These are phyloP conservation scores for Colletotrichum salicis DNA, from an alignment of 2,329 filamentous ascomycete genomes.

Conservation along the genomic window DNA sequence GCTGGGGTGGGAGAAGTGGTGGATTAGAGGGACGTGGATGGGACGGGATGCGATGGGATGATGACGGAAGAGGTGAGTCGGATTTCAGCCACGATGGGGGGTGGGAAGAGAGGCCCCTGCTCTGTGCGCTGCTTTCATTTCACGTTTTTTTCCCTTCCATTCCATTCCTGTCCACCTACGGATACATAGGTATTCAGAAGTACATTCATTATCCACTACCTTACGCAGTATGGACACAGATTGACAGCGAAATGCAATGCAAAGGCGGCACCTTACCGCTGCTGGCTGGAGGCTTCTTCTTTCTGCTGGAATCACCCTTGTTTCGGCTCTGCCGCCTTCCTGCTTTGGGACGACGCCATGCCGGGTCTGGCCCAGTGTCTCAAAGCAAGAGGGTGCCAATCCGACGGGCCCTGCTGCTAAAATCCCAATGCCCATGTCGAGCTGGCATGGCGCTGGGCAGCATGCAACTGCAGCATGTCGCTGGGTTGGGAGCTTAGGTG, in stretches of 20 bases:
- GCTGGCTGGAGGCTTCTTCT: conserved; percentile 3
- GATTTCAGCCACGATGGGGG: conserved; percentile 31
- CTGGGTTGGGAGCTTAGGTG: neutral
- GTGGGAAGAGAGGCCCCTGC: neutral
- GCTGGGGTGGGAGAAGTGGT: conserved; percentile 14
- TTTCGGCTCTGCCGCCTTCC: conserved; percentile 27
- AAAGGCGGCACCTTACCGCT: conserved; percentile 13
- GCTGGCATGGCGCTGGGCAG: neutral
- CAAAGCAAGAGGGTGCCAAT: conserved; percentile 9
- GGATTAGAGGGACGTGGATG: conserved; percentile 23
- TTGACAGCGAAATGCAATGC: neutral
- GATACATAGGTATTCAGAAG: neutral
- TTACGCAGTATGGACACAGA: no score
- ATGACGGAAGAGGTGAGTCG: conserved; percentile 34
- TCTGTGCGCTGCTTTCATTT: conserved; percentile 18
- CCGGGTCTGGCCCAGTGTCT: conserved; percentile 11
- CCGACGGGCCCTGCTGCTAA: conserved; percentile 27
- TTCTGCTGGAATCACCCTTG: conserved; percentile 21
- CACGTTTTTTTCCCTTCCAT: neutral
- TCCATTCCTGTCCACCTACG: neutral
- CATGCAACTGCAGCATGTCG: no score
- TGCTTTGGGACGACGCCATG: conserved; percentile 19
- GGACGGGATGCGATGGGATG: conserved; percentile 32
- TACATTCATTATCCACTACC: no score
- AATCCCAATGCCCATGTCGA: neutral